Conservation (phyloP, 148 eudicot genomes). For the Camellia granthamiana region DNA sequence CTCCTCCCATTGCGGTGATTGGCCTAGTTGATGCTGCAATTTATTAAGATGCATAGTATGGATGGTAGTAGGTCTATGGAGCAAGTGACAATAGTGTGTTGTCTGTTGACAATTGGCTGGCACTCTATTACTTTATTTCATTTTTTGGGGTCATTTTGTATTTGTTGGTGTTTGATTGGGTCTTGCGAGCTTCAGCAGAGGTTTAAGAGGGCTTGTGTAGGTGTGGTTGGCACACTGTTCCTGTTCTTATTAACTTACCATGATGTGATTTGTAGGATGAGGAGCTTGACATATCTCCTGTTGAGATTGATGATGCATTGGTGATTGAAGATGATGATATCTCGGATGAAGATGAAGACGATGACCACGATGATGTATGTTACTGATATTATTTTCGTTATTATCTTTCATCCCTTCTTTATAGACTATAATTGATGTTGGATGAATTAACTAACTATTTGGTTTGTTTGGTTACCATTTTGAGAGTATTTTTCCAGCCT, state of each 20-base stretch:
- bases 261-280: slow-evolving; percentile 62
- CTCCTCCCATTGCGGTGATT: neutral
- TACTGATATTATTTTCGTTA: neutral
- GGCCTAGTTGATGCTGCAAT: neutral
- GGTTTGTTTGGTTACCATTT: neutral
- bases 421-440: neutral
- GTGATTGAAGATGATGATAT: slow-evolving; percentile 93
- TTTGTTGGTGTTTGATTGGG: neutral
- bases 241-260: neutral
- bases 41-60: neutral
- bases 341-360: slow-evolving; percentile 93
- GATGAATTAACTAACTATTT: neutral
- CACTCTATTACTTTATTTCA: neutral
- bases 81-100: too few species aligned
- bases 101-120: too few species aligned
- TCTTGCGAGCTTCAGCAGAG: neutral
- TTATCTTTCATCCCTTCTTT: neutral
- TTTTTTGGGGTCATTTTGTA: neutral
- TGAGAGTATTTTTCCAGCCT: neutral
- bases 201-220: too few species aligned
- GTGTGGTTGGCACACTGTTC: too few species aligned
- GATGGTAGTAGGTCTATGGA: neutral
- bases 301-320: slow-evolving; percentile 85
- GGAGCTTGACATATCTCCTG: slow-evolving; percentile 82
- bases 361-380: slow-evolving; percentile 89